Conservation (phyloP, 345 rosid species). For the Eucalyptus coolabah region DNA sequence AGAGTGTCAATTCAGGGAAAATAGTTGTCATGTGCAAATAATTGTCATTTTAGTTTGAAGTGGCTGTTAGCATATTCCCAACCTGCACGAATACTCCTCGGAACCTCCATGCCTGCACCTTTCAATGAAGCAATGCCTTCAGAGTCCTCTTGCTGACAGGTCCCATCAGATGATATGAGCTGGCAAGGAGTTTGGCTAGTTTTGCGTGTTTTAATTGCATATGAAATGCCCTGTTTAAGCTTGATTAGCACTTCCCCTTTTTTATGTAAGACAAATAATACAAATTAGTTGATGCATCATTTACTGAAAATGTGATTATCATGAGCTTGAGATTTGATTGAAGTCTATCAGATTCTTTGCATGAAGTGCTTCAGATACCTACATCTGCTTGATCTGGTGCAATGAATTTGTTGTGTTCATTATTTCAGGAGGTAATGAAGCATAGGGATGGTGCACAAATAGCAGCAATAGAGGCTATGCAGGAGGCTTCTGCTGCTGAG, state of each 20-base stretch:
- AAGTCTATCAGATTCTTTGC: background rate
- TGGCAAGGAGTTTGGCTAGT: background rate
- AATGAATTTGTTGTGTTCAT: background rate
- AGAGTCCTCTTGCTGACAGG: background rate
- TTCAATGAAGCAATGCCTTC: background rate
- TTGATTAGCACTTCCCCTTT: background rate
- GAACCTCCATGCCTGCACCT: background rate
- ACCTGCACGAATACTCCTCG: background rate
- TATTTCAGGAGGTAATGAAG: constrained; percentile 74
- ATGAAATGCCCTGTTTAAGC: background rate
- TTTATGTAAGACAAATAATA: background rate
- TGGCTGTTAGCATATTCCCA: background rate
- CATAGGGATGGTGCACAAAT: constrained; percentile 82
- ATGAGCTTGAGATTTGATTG: background rate
- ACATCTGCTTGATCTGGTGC: background rate
- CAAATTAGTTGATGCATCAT: background rate
- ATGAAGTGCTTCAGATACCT: background rate
- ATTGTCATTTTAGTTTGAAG: background rate
- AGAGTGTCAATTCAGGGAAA: background rate
- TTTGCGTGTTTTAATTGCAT: background rate
- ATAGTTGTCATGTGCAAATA: background rate
- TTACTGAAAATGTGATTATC: background rate
- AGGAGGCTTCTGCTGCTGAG: constrained; percentile 93
- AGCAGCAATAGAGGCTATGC: constrained; percentile 84
- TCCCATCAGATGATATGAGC: background rate